Conservation (phyloP, 2,329 filamentous ascomycete species). For the Madurella mycetomatis region DNA sequence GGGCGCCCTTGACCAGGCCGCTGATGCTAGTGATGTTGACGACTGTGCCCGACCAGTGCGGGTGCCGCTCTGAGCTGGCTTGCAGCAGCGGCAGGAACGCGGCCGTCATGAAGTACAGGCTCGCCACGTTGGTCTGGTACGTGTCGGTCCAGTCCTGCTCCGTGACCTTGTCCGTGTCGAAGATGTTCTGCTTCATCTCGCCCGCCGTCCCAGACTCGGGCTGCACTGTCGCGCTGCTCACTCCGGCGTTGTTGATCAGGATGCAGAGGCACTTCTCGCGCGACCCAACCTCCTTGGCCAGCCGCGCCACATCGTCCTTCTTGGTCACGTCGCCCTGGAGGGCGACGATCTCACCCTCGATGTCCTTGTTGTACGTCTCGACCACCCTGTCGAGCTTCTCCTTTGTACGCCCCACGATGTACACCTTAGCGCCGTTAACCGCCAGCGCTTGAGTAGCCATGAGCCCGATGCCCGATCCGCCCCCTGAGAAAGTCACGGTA, state of each 20-base stretch:
- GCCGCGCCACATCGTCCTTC: constrained; percentile 53
- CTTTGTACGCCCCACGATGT: constrained; percentile 61
- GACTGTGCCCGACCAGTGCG: constrained; percentile 53
- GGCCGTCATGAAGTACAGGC: constrained; percentile 60
- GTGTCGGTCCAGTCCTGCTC: constrained; percentile 68
- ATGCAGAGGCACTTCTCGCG: constrained; percentile 57
- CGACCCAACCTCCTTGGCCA: constrained; percentile 54
- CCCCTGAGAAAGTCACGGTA: constrained; percentile 15
- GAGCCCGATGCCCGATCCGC: constrained; percentile 32
- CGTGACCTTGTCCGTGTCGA: constrained; percentile 54
- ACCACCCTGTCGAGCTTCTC: constrained; percentile 60
- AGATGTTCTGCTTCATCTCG: constrained; percentile 58
- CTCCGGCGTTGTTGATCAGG: constrained; percentile 65
- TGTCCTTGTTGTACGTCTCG: constrained; percentile 51
- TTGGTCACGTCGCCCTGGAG: constrained; percentile 60
- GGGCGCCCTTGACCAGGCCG: constrained; percentile 56
- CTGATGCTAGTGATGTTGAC: constrained; percentile 67
- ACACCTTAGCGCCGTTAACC: constrained; percentile 63
- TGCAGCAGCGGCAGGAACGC: constrained; percentile 60
- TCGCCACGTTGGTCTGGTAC: constrained; percentile 72
- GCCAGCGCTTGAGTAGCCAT: constrained; percentile 40
- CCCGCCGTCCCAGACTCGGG: constrained; percentile 49
- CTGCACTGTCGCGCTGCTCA: constrained; percentile 52
- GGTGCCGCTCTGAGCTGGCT: constrained; percentile 39
- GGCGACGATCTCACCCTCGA: constrained; percentile 53